A percentile compares a stretch with the other conserved stretches of the same genome.
phyloP scores from a whole-genome alignment of 2,329 filamentous ascomycete species.

The Incumbomyces delicatus region DNA sequence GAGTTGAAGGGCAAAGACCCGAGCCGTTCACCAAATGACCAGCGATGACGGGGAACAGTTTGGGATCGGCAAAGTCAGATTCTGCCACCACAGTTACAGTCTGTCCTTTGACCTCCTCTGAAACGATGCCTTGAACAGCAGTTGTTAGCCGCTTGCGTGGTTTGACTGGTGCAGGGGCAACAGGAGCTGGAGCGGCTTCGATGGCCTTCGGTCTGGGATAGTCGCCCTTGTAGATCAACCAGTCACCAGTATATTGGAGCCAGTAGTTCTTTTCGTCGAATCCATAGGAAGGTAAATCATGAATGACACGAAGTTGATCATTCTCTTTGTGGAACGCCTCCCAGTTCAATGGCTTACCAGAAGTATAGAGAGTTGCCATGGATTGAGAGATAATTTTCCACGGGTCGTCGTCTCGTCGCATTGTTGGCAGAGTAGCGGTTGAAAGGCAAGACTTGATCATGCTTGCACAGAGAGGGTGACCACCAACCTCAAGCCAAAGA shows the following conservation, averaged over 20 bases:
- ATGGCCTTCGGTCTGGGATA: conserved; percentile 29
- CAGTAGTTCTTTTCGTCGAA: conserved; percentile 66
- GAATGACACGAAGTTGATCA: conserved; percentile 46
- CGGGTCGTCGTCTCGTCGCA: conserved; percentile 33
- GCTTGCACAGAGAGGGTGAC: conserved; percentile 37
- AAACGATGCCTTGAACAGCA: conserved; percentile 54
- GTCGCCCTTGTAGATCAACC: conserved; percentile 60
- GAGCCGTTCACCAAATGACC: conserved; percentile 61
- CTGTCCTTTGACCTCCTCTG: conserved; percentile 53
- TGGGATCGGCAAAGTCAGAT: conserved; percentile 55
- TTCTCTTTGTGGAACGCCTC: conserved; percentile 37
- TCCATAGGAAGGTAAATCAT: conserved; percentile 58
- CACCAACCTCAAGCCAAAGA: conserved; percentile 38
- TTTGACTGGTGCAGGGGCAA: conserved; percentile 33
- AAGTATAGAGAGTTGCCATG: conserved; percentile 28
- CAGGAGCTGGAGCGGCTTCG: conserved; percentile 29
- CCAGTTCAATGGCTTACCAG: conserved; percentile 32
- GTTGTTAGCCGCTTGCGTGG: conserved; percentile 52
- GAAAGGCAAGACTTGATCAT: conserved; percentile 33
- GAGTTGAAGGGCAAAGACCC: conserved; percentile 53
- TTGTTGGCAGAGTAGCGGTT: conserved; percentile 28
- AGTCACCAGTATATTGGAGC: conserved; percentile 63
- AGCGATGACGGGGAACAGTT: conserved; percentile 51
- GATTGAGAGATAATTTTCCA: conserved; percentile 33
- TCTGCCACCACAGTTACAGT: conserved; percentile 53